A percentile compares a stretch with the other conserved stretches of the same genome.
phyloP scores from a whole-genome alignment of 768 basidiomycete genomes.

The Favolaschia claudopus region DNA sequence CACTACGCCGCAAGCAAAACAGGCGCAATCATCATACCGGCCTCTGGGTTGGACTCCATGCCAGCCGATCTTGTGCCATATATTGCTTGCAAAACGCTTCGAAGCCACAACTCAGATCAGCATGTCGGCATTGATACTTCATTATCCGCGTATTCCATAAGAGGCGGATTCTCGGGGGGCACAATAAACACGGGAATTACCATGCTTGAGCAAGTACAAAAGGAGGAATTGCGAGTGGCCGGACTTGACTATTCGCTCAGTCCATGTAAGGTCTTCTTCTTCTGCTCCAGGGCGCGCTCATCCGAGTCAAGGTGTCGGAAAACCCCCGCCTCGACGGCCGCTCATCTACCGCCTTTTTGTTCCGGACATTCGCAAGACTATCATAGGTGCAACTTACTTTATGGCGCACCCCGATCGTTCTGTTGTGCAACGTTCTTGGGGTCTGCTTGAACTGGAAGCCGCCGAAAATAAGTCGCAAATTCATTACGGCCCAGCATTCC shows the following conservation, averaged over 20 bases:
- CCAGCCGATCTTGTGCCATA: conserved; percentile 77
- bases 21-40: conserved; percentile 79
- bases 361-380: conserved; percentile 41
- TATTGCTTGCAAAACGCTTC: conserved; percentile 74
- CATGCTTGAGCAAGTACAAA: conserved; percentile 47
- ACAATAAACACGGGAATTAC: conserved; percentile 56
- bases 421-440: conserved; percentile 56
- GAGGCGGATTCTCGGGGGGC: conserved; percentile 69
- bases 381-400: conserved; percentile 46
- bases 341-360: conserved; percentile 48
- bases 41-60: conserved; percentile 80
- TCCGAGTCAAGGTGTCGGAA: conserved; percentile 30
- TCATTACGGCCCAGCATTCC: conserved; percentile 74
- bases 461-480: conserved; percentile 30
- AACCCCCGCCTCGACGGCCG: conserved; percentile 30
- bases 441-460: conserved; percentile 48
- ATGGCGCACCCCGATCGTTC: conserved; percentile 51
- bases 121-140: conserved; percentile 60
- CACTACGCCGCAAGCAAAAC: conserved; percentile 76
- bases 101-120: conserved; percentile 43
- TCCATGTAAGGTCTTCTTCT: conserved; percentile 42
- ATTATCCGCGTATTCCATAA: conserved; percentile 55
- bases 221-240: conserved; percentile 41
- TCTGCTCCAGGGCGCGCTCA: not conserved
- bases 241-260: conserved; percentile 46